These are phyloP conservation scores for Flaveria robusta DNA, from an alignment of 129 eudicot genomes.

Conservation along the genomic window DNA sequence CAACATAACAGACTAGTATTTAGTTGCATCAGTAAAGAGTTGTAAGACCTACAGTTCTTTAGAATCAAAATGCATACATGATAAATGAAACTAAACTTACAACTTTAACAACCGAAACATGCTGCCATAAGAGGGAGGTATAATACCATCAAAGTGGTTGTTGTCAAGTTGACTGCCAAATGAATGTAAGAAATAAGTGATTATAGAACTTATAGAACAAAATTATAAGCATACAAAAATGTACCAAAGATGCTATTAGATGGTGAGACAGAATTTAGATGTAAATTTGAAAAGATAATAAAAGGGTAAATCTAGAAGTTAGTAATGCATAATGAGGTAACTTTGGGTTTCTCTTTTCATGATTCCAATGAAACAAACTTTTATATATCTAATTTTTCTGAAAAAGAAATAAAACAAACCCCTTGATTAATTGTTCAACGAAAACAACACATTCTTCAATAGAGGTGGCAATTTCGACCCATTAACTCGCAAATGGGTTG, in stretches of 20 bases:
- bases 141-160: constrained; percentile 69
- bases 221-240: constrained; percentile 5
- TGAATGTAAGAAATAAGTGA: constrained; percentile 15
- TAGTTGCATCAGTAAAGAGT: constrained; percentile 11
- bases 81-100: constrained; percentile 52
- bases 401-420: background rate
- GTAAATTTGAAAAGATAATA: background rate
- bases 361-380: constrained; percentile 21
- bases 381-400: background rate
- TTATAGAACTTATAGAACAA: background rate
- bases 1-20: constrained; percentile 13
- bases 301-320: background rate
- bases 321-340: constrained; percentile 1
- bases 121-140: constrained; percentile 72
- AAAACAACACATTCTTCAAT: background rate
- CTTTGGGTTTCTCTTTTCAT: constrained; percentile 9
- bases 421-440: constrained; percentile 15
- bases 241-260: constrained; percentile 1
- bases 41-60: constrained; percentile 6
- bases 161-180: constrained; percentile 92
- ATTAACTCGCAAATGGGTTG: background rate
- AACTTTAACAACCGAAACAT: constrained; percentile 66
- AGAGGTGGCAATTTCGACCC: background rate
- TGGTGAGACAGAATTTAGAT: background rate
- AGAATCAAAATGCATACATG: background rate